These are phyloP conservation scores for Huntiella moniliformis DNA, from an alignment of 2,329 filamentous ascomycete species.

Conservation along the genomic window DNA sequence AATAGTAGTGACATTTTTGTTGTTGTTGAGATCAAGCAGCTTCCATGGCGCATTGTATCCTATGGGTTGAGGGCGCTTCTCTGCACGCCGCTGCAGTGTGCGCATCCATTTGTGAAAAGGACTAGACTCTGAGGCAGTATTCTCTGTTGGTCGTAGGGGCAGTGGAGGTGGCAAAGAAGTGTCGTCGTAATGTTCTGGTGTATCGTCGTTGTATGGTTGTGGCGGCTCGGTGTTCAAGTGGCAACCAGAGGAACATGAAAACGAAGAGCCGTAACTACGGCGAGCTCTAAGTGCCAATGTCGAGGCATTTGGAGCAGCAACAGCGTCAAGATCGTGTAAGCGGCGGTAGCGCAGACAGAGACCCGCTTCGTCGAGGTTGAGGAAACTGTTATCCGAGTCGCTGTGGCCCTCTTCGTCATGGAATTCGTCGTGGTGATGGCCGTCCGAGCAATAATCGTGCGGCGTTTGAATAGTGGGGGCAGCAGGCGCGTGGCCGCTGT, in stretches of 20 bases:
- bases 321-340: background rate
- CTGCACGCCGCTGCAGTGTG: slow-evolving; percentile 41
- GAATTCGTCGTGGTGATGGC: slow-evolving; percentile 1
- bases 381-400: background rate
- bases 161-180: background rate
- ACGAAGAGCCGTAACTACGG: background rate
- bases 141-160: too few species aligned
- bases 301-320: slow-evolving; percentile 1
- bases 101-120: slow-evolving; percentile 58
- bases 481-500: slow-evolving; percentile 9
- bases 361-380: background rate
- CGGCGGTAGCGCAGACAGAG: background rate
- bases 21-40: slow-evolving; percentile 15
- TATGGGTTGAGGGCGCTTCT: slow-evolving; percentile 19
- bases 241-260: background rate
- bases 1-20: background rate
- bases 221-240: background rate
- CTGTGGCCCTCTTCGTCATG: background rate
- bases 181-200: background rate
- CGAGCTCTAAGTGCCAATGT: background rate
- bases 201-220: background rate
- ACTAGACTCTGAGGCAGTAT: background rate
- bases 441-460: slow-evolving; percentile 3
- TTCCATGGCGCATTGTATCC: slow-evolving; percentile 20
- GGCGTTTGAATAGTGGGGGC: background rate